Evolutionary conservation across 768 basidiomycete species (phyloP).

Genomic region (Podaxis carcinomalis): DNA sequence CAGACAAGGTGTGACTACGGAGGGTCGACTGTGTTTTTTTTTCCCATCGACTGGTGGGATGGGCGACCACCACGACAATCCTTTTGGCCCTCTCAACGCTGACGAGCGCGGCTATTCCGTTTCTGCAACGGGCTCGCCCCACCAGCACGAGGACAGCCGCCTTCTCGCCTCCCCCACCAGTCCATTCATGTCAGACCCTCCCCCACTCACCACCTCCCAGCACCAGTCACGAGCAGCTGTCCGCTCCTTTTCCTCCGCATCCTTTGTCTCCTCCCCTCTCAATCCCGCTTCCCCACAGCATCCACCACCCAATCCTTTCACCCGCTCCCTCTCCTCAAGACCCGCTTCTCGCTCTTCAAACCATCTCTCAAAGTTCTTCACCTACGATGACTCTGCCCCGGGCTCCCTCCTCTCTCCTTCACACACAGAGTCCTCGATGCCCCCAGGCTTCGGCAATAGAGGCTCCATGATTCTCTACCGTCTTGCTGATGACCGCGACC

Average conservation of each 20-base stretch:
- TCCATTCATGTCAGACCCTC: neutral
- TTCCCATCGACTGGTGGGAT: neutral
- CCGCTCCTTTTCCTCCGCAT: slow-evolving; percentile 8
- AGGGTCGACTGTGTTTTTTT: neutral
- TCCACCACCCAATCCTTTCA: slow-evolving; percentile 11
- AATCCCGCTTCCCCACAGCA: slow-evolving; percentile 34
- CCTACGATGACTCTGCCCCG: slow-evolving; percentile 2
- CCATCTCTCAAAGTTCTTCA: slow-evolving; percentile 2
- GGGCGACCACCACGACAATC: neutral
- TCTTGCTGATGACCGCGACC: slow-evolving; percentile 36
- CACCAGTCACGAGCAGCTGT: slow-evolving; percentile 5
- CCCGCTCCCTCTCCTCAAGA: slow-evolving; percentile 13
- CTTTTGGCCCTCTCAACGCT: neutral
- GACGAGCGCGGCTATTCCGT: neutral
- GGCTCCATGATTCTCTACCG: slow-evolving; percentile 70
- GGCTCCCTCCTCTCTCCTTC: neutral
- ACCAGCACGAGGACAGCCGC: slow-evolving; percentile 12
- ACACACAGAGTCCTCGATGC: slow-evolving; percentile 18
- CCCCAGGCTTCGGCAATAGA: slow-evolving; percentile 22
- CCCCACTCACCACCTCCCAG: slow-evolving; percentile 4
- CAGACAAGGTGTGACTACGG: neutral
- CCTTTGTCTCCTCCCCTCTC: slow-evolving; percentile 49
- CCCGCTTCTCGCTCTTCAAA: slow-evolving; percentile 1
- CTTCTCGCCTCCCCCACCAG: slow-evolving; percentile 12
- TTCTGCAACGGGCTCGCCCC: neutral